Base-by-base conservation (phyloP, 2,329 filamentous ascomycete species). In the Alternaria postmessia region DNA sequence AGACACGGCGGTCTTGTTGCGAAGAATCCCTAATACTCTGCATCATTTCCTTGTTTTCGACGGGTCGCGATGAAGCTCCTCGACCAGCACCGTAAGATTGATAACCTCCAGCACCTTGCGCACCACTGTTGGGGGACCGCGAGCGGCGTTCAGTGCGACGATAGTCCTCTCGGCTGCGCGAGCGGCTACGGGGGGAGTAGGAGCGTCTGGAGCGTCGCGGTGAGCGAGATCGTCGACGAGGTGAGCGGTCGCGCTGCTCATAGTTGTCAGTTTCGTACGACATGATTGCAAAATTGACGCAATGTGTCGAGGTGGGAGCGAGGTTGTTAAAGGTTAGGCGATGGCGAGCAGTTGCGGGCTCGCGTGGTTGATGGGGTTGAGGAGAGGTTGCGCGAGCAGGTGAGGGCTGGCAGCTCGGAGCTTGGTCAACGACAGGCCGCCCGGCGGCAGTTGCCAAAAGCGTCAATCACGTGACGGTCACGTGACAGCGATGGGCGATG, bases 1-100 rank as follows among this genome's bases (percentile, higher is more conserved):
- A 99, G 88, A 99, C 95, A 70, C 95, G 94, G 78, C 95, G 94
- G 86, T 99, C 95, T 83, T 99, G 95, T 80, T 98, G 95, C 64
- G 95, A 98, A 46, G 92, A 91, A 77, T 98, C 95, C 78, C 93
- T 90, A 73, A 97, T 90, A 78, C 88, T 93, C 82, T 89, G 91
- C 92, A 98, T 96, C 93, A 96, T 97, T 80, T 93, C 93, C 82
- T 95, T 94, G 74, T 91, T 91, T 80, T 98, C 94, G 81, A 89
- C 92, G 59, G 88, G 89, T 81, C 94, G 89, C 66, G 66, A 66
- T 56, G 77, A 73, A 52, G 73, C 72, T 69, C 73, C 76, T 62
- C 80, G 81, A 90, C 88, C 73, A 87, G 75, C 75, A 70, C 76
- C 75, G 74, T 81, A 80, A 78, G 87, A 88, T 81, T 75, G 71